Evolutionary conservation across 225 moss, liverwort and hornwort species (phyloP), one percentile per base, ranked within the genome.

Genomic region (Antitrichia curtipendula): DNA sequence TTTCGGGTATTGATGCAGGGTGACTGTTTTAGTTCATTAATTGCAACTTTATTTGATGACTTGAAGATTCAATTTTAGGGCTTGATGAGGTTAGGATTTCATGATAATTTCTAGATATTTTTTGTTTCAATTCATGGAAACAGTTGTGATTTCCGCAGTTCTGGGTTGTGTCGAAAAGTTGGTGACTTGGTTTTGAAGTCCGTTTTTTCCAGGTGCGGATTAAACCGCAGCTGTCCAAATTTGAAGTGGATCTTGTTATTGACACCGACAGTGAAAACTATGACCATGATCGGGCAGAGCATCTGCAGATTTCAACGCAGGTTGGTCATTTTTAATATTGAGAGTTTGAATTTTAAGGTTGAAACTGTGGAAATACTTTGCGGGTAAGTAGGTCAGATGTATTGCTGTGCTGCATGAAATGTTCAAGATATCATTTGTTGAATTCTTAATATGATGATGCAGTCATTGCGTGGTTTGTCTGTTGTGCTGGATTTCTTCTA

Each of bases 161-260:
- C 31, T 79, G 36, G 70, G 19, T 75, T 85, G 73, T 53, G 68
- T 89, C 40, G 17, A 63, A 68, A 86, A n/a, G 62, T 78, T 45
- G 60, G 77, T 68, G 59, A 86, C 84, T 82, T 84, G 43, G 40
- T 89, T 73, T 68, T 87, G 85, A 83, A 74, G n/a, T 85, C 9
- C 47, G 66, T 41, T 49, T 73, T 82, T 81, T 74, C 50, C 87
- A 99, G 99, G 99, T 99, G 89, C 95, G 96, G 28, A 89, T 99
- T 60, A 97, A 99, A 90, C 95, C 97, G 36, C 94, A 93, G 80
- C 92, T 93, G 43, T 95, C 96, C 79, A 97, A 96, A 90, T 90
- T 99, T 91, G 99, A 99, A 86, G 88, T 99, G 84, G 99, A 99
- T 92, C 96, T 99, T 82, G 95, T 91, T 49, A 87, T 99, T 71